phyloP scores from a whole-genome alignment of 1,284 basidiomycete genomes.

The Exobasidium rhododendri region DNA sequence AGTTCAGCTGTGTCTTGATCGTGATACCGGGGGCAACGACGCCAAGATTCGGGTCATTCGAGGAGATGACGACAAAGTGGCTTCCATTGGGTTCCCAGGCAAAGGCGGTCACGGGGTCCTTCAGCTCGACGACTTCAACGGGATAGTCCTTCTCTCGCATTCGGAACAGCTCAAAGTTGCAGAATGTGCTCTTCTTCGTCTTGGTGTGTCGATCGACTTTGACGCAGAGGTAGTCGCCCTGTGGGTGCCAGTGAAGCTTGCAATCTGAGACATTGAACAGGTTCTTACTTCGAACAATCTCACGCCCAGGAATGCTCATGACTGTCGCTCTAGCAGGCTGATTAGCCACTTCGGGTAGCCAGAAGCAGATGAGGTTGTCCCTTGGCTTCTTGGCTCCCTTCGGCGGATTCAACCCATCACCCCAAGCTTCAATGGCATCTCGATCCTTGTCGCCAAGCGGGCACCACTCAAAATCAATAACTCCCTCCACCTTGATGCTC shows the following conservation, averaged over 20 bases:
- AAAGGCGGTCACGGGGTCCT: conserved; percentile 93
- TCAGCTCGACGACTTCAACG: conserved; percentile 94
- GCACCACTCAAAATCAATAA: conserved; percentile 99
- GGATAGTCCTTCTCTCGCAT: conserved; percentile 97
- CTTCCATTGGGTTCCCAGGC: conserved; percentile 97
- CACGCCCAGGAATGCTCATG: conserved; percentile 80
- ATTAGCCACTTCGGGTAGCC: conserved; percentile 93
- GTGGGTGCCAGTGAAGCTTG: conserved; percentile 98
- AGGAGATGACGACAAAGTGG: conserved; percentile 93
- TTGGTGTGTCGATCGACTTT: conserved; percentile 99
- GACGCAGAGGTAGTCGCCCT: conserved; percentile 97
- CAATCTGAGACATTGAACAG: conserved; percentile 98
- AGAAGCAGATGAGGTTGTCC: conserved; percentile 94
- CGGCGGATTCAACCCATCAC: conserved; percentile 22
- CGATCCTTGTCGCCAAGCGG: conserved; percentile 78
- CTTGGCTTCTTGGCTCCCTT: conserved; percentile 59
- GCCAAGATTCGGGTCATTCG: conserved; percentile 86
- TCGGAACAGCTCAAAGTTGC: conserved; percentile 97
- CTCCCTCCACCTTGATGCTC: conserved; percentile 94
- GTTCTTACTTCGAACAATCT: conserved; percentile 88
- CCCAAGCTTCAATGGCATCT: conserved; percentile 59
- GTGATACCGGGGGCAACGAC: conserved; percentile 81
- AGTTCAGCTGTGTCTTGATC: conserved; percentile 92
- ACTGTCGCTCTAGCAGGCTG: conserved; percentile 95
- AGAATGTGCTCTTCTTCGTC: conserved; percentile 98